Evolutionary conservation across 2,329 filamentous ascomycete species (phyloP), one percentile per base, ranked within the genome.

Genomic region (Fusarium sp.): DNA sequence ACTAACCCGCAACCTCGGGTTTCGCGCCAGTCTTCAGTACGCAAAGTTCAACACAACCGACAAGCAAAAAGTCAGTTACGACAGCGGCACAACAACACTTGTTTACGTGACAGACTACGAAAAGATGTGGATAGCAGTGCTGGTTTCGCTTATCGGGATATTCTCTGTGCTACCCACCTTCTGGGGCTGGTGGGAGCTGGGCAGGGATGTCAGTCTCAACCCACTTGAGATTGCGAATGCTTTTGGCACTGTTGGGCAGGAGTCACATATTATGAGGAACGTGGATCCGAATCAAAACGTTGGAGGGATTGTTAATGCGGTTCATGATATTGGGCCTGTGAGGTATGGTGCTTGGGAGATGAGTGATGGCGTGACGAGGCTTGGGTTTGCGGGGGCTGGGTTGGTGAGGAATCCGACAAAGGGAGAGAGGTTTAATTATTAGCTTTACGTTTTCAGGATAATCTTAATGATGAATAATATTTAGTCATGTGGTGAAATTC

Each of bases 171-270:
- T 74, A 0, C 72, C 71, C 1, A 66, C 62, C 1, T 74, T 74
- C 30, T 74, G 69, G 71, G 72, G 72, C 3, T 74, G 72, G 72
- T 74, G 72, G 72, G 71, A 74, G 23, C 49, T 74, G 3, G 72
- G 71, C 1, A 51, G 71, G 46, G 66, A 66, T n/a, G 72, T 74
- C 3, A 74, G 71, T 27, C 37, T 74, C 1, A 74, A 69, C 12
- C 72, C 71, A 0, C 46, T 74, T 0, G 71, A 74, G 48, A 67
- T 74, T 11, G 71, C 71, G 4, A 74, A 73, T 34, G 72, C 71
- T 5, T 74, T 74, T 41, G 69, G 69, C 11, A 71, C 59, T 1
- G 46, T 68, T 7, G 55, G 42, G 1, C 53, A 73, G 4, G 66
- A 74, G 21, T 45, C 66, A 6, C 69, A 70, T 41, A 49, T 74